Evolutionary conservation across 495 filamentous ascomycete species (phyloP), one percentile per base, ranked within the genome.

Genomic region (Cudoniella acicularis): DNA sequence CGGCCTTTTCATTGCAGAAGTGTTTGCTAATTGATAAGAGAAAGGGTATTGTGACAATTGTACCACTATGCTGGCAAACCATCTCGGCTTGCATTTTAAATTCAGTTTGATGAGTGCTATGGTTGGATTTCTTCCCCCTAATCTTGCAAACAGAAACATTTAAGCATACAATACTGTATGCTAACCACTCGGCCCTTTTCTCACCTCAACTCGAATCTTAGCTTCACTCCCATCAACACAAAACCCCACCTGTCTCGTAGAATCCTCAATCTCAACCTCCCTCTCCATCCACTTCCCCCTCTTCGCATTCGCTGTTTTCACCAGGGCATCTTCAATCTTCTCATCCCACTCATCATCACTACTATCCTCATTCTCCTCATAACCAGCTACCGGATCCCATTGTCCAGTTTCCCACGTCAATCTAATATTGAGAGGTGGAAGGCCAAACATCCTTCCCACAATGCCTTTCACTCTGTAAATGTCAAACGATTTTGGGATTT

Each of bases 341-440:
- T 49, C 59, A 54, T 84, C 83, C 26, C 85, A 83, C 61, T 60
- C 64, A 57, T 85, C 83, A 30, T 85, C 82, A 62, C 75, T 77
- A 55, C 80, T 83, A 61, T 81, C 77, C 62, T 77, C 83, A 50
- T 77, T 80, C 18, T 81, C 83, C 59, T 84, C 83, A 64, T 82
- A 83, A 50, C 80, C 81, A 17, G 75, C 81, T 27, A 89, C 82
- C 1, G 89, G 89, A 73, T 95, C 90, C 82, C 84, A 87, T 69
- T 95, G 88, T 52, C 89, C 86, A 17, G 90, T 93, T 73, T 94
- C 88, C 85, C 85, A 90, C 11, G 91, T 72, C 54, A 98, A 64
- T 57, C 79, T 76, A 49, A 92, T 70, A 40, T 73, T 70, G 64
- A 89, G 76, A 10, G 90, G 87, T 47, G 71, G 66, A 24, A 91